Evolutionary conservation across 441 rosid genomes (phyloP), one percentile per base, ranked within the genome.

Genomic region (Adansonia rubrostipa): DNA sequence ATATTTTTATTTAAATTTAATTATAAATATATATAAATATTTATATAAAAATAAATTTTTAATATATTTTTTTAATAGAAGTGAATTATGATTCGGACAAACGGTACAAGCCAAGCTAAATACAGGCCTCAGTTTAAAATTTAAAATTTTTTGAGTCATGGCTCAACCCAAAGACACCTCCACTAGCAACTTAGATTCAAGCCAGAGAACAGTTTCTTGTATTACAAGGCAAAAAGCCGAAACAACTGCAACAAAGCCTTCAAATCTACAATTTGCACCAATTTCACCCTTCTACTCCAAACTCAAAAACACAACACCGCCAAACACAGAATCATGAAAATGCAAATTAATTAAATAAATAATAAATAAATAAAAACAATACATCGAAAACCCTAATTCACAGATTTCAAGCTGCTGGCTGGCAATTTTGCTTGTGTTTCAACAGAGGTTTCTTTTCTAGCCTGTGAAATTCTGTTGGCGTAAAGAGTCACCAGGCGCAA

Each of bases 401-500:
- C 54, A 17, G 5, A n/a, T 71, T 28, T 50, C 36, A 42, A 67
- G 53, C 45, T 47, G 78, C 69, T 47, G 44, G 11, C 20, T 28
- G 36, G 36, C 36, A 28, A 28, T 1, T 28, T 28, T 28, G 36
- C 2, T 28, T 28, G 36, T 28, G 78, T 6, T 50, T 66, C 74
- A 72, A 28, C 76, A 51, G 17, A 22, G 14, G 80, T 62, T 50
- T 77, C 80, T 58, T 51, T 50, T 33, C 78, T 73, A 8, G 81
- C 78, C 61, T 66, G 81, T 4, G 78, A 70, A 42, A 73, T 64
- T 62, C 78, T 57, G 76, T 79, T 79, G 22, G 81, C 78, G 48
- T 79, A 79, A 45, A 79, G 62, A 28, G 81, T 73, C 45, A 79
- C 74, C 14, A 79, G 74, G n/a, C 81, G 81, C 77, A 79, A 58